Evolutionary conservation across 208 protist species (phyloP).

Genomic region (Trypanosoma cruzi): DNA sequence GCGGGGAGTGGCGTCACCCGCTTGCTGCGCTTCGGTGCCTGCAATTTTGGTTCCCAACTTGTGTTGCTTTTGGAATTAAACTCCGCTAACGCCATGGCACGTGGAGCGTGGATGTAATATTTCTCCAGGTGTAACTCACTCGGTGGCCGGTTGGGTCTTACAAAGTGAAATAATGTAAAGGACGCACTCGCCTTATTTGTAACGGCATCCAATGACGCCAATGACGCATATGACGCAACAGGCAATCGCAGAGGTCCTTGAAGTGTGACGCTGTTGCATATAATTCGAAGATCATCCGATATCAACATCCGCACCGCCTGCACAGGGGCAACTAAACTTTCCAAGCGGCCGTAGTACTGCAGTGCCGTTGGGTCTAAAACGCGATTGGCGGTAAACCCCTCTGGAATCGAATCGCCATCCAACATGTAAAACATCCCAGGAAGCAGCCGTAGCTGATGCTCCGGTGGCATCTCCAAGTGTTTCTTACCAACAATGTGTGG

Average conservation of each 20-base stretch:
- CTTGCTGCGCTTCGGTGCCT: constrained; percentile 49
- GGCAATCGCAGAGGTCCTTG: constrained; percentile 27
- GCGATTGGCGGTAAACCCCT: constrained; percentile 49
- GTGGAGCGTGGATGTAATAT: constrained; percentile 71
- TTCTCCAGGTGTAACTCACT: constrained; percentile 81
- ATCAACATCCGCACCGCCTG: constrained; percentile 52
- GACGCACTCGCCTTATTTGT: not conserved
- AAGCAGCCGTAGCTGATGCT: constrained; percentile 67
- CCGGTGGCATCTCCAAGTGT: constrained; percentile 45
- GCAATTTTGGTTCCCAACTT: constrained; percentile 44
- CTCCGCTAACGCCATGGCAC: constrained; percentile 20
- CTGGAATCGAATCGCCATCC: constrained; percentile 31
- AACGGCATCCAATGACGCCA: constrained; percentile 27
- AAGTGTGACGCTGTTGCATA: constrained; percentile 74
- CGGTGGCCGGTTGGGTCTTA: constrained; percentile 77
- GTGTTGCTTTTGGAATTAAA: constrained; percentile 27
- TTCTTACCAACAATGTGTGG: constrained; percentile 43
- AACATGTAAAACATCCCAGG: constrained; percentile 77
- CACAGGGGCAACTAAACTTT: constrained; percentile 46
- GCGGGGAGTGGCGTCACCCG: constrained; percentile 47
- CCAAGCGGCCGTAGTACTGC: constrained; percentile 86
- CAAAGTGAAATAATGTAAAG: constrained; percentile 83
- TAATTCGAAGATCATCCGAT: constrained; percentile 75
- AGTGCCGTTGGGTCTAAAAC: constrained; percentile 64
- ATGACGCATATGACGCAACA: constrained; percentile 37